Percentiles rank a stretch among this genome's conserved stretches.
Conservation (phyloP, 345 rosid species). For the Brassica carinata region DNA sequence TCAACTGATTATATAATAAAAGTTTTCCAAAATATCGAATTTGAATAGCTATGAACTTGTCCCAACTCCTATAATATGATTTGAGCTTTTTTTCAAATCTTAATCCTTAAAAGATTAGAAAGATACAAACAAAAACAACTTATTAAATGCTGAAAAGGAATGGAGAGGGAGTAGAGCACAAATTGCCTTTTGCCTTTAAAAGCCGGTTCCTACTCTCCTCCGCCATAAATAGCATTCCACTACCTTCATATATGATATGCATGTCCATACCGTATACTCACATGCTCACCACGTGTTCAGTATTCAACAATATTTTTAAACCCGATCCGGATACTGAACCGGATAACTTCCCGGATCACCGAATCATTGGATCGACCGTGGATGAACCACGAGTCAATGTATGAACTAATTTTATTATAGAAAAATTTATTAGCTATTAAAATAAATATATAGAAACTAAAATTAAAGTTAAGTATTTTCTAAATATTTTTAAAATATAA, state of each 20-base stretch:
- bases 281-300: constrained; percentile 17
- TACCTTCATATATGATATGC: neutral
- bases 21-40: neutral
- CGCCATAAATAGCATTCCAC: constrained; percentile 2
- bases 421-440: no score
- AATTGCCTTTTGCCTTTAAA: constrained; percentile 29
- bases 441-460: no score
- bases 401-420: no score
- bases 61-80: neutral
- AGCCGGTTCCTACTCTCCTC: constrained; percentile 37
- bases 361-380: no score
- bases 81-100: neutral
- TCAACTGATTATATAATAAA: neutral
- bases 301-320: neutral
- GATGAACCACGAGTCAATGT: no score
- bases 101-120: neutral
- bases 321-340: no score
- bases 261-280: neutral
- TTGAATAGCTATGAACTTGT: neutral
- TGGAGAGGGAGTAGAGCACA: neutral
- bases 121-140: neutral
- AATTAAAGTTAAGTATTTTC: no score
- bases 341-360: no score
- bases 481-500: no score
- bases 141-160: constrained; percentile 1